phyloP scores from a whole-genome alignment of 2,329 filamentous ascomycete genomes.

The Colletotrichum magnum region DNA sequence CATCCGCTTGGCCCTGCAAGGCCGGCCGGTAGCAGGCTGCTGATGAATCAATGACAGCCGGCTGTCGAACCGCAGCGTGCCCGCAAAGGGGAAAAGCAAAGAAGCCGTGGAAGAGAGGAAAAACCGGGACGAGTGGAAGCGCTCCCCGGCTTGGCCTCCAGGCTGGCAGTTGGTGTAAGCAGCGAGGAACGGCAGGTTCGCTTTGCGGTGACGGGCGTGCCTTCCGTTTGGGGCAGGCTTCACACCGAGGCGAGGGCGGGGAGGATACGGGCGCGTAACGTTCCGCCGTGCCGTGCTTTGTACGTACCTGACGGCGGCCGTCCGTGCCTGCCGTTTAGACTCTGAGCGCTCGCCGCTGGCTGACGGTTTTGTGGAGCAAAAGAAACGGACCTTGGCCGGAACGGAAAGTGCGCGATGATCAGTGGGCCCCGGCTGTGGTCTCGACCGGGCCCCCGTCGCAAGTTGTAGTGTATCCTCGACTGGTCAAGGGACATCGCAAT shows the following conservation, averaged over 20 bases:
- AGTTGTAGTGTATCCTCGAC: neutral
- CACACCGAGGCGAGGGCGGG: neutral
- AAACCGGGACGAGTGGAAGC: slow-evolving; percentile 14
- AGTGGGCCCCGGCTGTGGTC: slow-evolving; percentile 28
- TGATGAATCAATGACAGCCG: slow-evolving; percentile 25
- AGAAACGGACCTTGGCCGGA: slow-evolving; percentile 13
- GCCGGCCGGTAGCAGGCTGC: slow-evolving; percentile 10
- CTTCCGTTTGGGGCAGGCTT: slow-evolving; percentile 24
- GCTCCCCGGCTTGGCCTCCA: slow-evolving; percentile 5
- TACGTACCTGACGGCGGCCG: neutral
- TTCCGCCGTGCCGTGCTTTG: neutral
- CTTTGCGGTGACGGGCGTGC: slow-evolving; percentile 17
- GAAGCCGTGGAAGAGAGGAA: neutral
- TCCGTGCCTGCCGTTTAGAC: too few relatives aligned
- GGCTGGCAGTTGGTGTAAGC: too few relatives aligned
- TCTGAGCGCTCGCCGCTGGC: neutral
- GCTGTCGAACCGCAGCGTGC: neutral
- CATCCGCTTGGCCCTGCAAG: neutral
- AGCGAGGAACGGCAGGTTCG: neutral
- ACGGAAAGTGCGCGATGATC: slow-evolving; percentile 30
- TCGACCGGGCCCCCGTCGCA: slow-evolving; percentile 34
- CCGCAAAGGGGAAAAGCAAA: slow-evolving; percentile 7
- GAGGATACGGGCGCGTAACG: neutral
- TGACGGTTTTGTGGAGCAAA: neutral
- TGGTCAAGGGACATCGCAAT: too few relatives aligned